Evolutionary conservation across 1,284 basidiomycete species (phyloP).

Genomic region (Stereum hirsutum): DNA sequence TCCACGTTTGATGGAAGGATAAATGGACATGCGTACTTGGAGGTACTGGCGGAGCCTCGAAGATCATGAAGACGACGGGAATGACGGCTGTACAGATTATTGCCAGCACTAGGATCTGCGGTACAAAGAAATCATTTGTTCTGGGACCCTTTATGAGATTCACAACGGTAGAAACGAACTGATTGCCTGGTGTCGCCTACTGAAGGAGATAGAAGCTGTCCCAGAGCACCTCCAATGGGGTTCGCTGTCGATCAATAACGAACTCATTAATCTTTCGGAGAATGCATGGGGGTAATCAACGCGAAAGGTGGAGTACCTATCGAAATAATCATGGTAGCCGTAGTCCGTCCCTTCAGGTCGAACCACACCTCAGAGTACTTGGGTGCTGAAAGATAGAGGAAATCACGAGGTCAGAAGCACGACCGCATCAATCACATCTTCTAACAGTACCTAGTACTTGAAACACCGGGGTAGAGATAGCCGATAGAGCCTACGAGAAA

Average conservation of each 20-base stretch:
- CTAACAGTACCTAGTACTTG: constrained; percentile 60
- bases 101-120: constrained; percentile 60
- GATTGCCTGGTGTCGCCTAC: constrained; percentile 41
- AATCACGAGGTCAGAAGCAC: no score
- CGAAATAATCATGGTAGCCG: constrained; percentile 73
- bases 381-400: no score
- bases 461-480: constrained; percentile 54
- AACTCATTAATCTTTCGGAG: constrained; percentile 4
- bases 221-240: constrained; percentile 50
- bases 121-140: no score
- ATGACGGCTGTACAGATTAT: constrained; percentile 55
- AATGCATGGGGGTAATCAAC: not conserved
- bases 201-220: constrained; percentile 63
- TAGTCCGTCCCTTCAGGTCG: constrained; percentile 60
- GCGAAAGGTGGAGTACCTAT: constrained; percentile 34
- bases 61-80: constrained; percentile 49
- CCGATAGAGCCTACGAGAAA: constrained; percentile 36
- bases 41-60: constrained; percentile 55
- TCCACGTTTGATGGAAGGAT: not conserved
- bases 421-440: no score
- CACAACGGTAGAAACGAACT: no score
- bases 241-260: constrained; percentile 35
- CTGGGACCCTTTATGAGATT: no score
- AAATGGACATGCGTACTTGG: constrained; percentile 44
- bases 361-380: constrained; percentile 79